A percentile compares a stretch with the other conserved stretches of the same genome.
These are phyloP conservation scores for Yamadazyma olivae DNA, from an alignment of 805 yeast genomes.

Conservation along the genomic window DNA sequence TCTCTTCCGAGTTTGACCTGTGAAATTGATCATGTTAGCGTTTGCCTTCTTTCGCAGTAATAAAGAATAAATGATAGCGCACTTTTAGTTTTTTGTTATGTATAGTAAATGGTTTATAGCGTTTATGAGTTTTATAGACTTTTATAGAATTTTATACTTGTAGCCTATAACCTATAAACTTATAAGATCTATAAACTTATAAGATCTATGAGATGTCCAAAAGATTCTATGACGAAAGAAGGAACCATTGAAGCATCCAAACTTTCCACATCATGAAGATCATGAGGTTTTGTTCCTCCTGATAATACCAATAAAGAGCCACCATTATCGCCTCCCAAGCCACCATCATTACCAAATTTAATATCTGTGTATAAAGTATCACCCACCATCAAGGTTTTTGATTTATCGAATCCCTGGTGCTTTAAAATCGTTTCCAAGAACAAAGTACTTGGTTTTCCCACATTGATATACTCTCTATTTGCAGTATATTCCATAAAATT, in stretches of 20 bases:
- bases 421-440: slow-evolving; percentile 28
- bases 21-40: slow-evolving; percentile 50
- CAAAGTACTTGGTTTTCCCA: slow-evolving; percentile 36
- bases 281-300: slow-evolving; percentile 31
- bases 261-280: slow-evolving; percentile 13
- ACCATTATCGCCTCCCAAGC: slow-evolving; percentile 25
- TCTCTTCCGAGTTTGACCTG: slow-evolving; percentile 61
- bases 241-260: slow-evolving; percentile 21
- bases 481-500: slow-evolving; percentile 35
- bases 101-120: no score
- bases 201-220: slow-evolving; percentile 23
- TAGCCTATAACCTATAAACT: neutral
- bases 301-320: slow-evolving; percentile 33
- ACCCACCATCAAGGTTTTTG: slow-evolving; percentile 36
- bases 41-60: neutral
- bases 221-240: slow-evolving; percentile 26
- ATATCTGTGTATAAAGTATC: slow-evolving; percentile 42
- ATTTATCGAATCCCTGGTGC: slow-evolving; percentile 22
- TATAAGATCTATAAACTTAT: neutral
- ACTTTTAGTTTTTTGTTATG: neutral
- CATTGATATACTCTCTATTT: slow-evolving; percentile 28
- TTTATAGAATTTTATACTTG: no score
- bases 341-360: slow-evolving; percentile 41
- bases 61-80: no score
- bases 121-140: neutral